A percentile compares a stretch with the other conserved stretches of the same genome.
phyloP scores from a whole-genome alignment of 1,284 basidiomycete species.

The Sanghuangporus baumii region DNA sequence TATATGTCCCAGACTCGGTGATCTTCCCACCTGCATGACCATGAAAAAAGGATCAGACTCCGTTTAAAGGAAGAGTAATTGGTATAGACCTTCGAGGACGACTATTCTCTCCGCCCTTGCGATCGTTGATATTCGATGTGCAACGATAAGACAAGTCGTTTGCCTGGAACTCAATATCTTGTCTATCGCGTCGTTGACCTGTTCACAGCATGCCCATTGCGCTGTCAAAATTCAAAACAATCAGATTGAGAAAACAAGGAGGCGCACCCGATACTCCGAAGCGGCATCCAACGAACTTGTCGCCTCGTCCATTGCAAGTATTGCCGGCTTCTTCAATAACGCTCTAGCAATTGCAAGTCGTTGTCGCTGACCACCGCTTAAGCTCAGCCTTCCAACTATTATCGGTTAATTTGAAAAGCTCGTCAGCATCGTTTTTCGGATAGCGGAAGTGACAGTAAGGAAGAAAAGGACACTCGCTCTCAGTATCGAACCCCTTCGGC shows the following conservation, averaged over 20 bases:
- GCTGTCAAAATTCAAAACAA: not conserved
- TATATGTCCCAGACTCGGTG: conserved; percentile 80
- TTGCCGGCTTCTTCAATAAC: conserved; percentile 78
- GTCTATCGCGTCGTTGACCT: conserved; percentile 90
- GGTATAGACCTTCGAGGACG: conserved; percentile 67
- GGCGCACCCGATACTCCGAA: conserved; percentile 68
- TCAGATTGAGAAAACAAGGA: not conserved
- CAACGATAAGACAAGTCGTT: conserved; percentile 86
- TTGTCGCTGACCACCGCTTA: conserved; percentile 74
- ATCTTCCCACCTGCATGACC: conserved; percentile 61
- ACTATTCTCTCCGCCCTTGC: conserved; percentile 81
- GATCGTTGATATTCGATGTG: conserved; percentile 82
- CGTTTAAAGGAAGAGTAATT: not conserved
- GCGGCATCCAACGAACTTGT: conserved; percentile 84
- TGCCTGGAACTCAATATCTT: conserved; percentile 72
- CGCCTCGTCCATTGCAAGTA: conserved; percentile 80
- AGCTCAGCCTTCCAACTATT: conserved; percentile 64
- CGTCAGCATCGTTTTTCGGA: conserved; percentile 25
- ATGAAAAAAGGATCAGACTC: not conserved
- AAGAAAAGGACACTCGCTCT: conserved; percentile 47
- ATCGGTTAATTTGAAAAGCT: not conserved
- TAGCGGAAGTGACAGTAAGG: not conserved
- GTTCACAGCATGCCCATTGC: not conserved
- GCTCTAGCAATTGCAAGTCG: conserved; percentile 77
- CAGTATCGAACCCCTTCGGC: conserved; percentile 79